Conservation (phyloP, 306 rosid species). For the Vicia villosa region DNA sequence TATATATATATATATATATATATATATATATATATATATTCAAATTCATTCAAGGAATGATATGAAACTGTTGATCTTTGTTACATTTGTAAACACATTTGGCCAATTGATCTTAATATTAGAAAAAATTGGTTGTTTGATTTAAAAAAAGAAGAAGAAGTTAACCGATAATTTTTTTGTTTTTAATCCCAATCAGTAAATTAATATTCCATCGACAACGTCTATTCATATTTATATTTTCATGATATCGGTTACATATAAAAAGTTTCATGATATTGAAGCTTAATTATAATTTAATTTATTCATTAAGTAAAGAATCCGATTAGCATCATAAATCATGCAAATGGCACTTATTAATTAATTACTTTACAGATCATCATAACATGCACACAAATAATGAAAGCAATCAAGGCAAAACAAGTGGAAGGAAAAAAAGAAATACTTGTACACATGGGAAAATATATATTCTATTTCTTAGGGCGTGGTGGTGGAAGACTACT, state of each 20-base stretch:
- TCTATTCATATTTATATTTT: neutral
- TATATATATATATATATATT: too few species aligned
- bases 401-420: slow-evolving; percentile 55
- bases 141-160: too few species aligned
- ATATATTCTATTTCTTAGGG: slow-evolving; percentile 29
- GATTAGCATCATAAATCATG: slow-evolving; percentile 8
- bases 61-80: too few species aligned
- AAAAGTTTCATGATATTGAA: neutral
- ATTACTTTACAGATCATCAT: slow-evolving; percentile 50
- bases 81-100: too few species aligned
- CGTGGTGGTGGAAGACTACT: neutral
- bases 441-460: slow-evolving; percentile 40
- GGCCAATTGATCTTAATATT: too few species aligned
- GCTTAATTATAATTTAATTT: neutral
- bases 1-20: too few species aligned
- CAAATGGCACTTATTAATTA: slow-evolving; percentile 31
- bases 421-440: slow-evolving; percentile 38
- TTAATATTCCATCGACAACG: neutral
- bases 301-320: neutral
- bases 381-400: slow-evolving; percentile 43
- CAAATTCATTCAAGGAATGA: too few species aligned
- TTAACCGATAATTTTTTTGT: too few species aligned
- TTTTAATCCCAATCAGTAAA: too few species aligned
- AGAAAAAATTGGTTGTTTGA: too few species aligned
- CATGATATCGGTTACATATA: neutral